Percentiles rank a stretch among this genome's conserved stretches.
Conservation (phyloP, 331 rosid genomes). For the Acacia concinna region DNA sequence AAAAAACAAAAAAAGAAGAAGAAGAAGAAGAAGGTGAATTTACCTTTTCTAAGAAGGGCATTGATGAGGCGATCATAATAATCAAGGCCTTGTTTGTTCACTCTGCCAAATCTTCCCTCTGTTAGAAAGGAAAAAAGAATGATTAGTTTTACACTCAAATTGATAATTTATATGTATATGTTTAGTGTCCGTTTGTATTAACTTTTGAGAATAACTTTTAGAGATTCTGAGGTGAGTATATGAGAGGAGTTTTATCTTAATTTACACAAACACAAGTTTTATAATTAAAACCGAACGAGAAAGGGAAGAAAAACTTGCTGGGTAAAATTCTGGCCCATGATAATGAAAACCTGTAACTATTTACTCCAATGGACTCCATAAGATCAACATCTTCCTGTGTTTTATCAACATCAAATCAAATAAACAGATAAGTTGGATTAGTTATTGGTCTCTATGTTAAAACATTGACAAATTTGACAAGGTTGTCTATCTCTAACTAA, state of each 20-base stretch:
- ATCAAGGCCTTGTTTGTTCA: slow-evolving; percentile 48
- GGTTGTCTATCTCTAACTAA: not conserved
- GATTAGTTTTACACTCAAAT: too few species aligned
- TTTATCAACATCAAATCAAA: not conserved
- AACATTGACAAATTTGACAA: not conserved
- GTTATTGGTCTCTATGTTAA: too few species aligned
- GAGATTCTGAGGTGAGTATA: too few species aligned
- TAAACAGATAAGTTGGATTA: not conserved
- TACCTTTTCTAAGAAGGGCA: slow-evolving; percentile 40
- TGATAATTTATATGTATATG: too few species aligned
- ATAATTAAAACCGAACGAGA: too few species aligned
- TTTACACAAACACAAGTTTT: too few species aligned
- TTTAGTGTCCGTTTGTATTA: too few species aligned
- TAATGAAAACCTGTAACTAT: slow-evolving; percentile 50
- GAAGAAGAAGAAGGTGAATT: not conserved
- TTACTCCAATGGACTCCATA: slow-evolving; percentile 44
- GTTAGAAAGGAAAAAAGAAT: not conserved
- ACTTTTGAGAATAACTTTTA: too few species aligned
- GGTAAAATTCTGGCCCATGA: slow-evolving; percentile 67
- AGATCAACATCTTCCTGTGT: slow-evolving; percentile 55
- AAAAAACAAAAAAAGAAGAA: too few species aligned
- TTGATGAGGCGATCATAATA: slow-evolving; percentile 47
- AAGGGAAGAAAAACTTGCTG: slow-evolving; percentile 23
- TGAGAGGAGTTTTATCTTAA: too few species aligned
- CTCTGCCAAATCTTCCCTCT: slow-evolving; percentile 56